Conservation (phyloP, 2,329 filamentous ascomycete genomes). For the Hymenoscyphus salicellus region DNA sequence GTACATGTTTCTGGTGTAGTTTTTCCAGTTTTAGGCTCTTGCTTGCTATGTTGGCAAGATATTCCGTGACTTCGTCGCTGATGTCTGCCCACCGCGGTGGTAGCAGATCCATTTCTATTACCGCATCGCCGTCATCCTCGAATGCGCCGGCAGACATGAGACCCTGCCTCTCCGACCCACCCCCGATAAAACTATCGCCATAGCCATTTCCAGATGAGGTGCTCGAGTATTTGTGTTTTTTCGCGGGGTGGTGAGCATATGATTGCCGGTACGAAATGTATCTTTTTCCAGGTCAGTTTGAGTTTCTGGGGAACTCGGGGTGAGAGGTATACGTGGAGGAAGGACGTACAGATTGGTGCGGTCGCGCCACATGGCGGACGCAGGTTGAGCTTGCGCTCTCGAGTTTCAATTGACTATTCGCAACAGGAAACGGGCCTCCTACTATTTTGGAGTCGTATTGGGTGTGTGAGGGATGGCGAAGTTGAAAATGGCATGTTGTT, state of each 20-base stretch:
- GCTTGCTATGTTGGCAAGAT: constrained; percentile 73
- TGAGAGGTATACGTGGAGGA: constrained; percentile 23
- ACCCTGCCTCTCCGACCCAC: constrained; percentile 64
- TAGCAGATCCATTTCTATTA: constrained; percentile 97
- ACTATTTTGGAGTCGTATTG: not conserved
- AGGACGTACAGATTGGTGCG: constrained; percentile 86
- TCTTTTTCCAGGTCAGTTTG: constrained; percentile 48
- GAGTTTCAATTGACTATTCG: constrained; percentile 9
- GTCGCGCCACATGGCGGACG: constrained; percentile 90
- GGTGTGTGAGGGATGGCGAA: not conserved
- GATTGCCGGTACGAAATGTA: constrained; percentile 99
- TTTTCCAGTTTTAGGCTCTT: constrained; percentile 85
- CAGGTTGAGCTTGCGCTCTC: constrained; percentile 16
- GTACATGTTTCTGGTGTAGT: constrained; percentile 92
- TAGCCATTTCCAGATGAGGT: constrained; percentile 51
- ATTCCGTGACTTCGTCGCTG: constrained; percentile 86
- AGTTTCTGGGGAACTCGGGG: not conserved
- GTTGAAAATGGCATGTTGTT: constrained; percentile 19
- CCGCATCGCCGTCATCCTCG: constrained; percentile 82
- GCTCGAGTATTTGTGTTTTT: constrained; percentile 67
- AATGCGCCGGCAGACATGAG: constrained; percentile 79
- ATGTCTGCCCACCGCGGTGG: constrained; percentile 95
- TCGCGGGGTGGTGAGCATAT: constrained; percentile 89
- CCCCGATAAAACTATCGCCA: constrained; percentile 57
- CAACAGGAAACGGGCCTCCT: not conserved